Percentiles rank a stretch among this genome's conserved stretches.
phyloP scores from a whole-genome alignment of 768 basidiomycete genomes.

The Leccinum aurantiacum region DNA sequence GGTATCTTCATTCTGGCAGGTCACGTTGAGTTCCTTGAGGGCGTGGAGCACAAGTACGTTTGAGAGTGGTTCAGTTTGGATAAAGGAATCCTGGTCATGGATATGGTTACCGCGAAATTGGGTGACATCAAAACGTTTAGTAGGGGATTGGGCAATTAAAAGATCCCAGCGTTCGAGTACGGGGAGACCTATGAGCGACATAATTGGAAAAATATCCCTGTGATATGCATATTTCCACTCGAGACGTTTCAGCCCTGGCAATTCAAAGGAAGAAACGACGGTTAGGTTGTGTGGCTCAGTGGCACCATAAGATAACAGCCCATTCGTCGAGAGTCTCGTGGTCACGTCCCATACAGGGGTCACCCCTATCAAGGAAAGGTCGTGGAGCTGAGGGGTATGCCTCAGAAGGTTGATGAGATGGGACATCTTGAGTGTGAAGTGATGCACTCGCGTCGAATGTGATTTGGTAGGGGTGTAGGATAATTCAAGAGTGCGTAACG shows the following conservation, averaged over 20 bases:
- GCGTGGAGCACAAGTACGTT: slow-evolving; percentile 27
- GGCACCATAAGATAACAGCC: slow-evolving; percentile 6
- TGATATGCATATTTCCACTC: slow-evolving; percentile 49
- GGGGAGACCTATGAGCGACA: slow-evolving; percentile 43
- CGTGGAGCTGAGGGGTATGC: slow-evolving; percentile 41
- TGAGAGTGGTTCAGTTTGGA: slow-evolving; percentile 29
- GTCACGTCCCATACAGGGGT: slow-evolving; percentile 40
- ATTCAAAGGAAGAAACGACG: slow-evolving; percentile 28
- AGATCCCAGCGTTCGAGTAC: slow-evolving; percentile 45
- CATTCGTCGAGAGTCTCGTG: slow-evolving; percentile 13
- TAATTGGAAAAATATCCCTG: slow-evolving; percentile 42
- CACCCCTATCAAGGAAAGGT: slow-evolving; percentile 43
- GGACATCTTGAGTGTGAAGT: slow-evolving; percentile 41
- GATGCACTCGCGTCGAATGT: slow-evolving; percentile 22
- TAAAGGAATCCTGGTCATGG: slow-evolving; percentile 30
- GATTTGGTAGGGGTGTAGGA: slow-evolving; percentile 36
- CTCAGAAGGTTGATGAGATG: slow-evolving; percentile 38
- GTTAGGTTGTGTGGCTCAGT: slow-evolving; percentile 7
- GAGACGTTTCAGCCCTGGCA: slow-evolving; percentile 42
- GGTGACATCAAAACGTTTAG: slow-evolving; percentile 28
- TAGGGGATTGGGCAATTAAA: slow-evolving; percentile 37
- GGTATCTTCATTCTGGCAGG: slow-evolving; percentile 41
- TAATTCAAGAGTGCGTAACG: slow-evolving; percentile 44
- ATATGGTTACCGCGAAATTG: slow-evolving; percentile 33
- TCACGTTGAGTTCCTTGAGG: slow-evolving; percentile 45